These are phyloP conservation scores for Scheffersomyces stipitis DNA, from an alignment of 805 yeast genomes.

Conservation along the genomic window DNA sequence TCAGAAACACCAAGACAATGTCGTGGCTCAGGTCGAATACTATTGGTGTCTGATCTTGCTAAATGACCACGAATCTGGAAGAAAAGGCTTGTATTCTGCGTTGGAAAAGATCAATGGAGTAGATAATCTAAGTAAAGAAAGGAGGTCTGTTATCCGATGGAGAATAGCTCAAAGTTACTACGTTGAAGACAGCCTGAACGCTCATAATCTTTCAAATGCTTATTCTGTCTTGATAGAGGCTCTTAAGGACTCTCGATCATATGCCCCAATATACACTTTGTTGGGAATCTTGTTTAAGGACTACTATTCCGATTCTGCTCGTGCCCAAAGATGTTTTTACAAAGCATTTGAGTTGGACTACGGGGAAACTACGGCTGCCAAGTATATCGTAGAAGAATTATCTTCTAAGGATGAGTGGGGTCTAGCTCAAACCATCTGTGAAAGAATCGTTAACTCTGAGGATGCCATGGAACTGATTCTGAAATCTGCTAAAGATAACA, in stretches of 20 bases:
- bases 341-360: constrained; percentile 87
- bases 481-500: constrained; percentile 24
- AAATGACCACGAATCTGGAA: constrained; percentile 51
- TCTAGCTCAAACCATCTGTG: constrained; percentile 72
- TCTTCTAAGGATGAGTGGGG: constrained; percentile 76
- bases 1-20: constrained; percentile 48
- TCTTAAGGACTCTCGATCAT: constrained; percentile 59
- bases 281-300: constrained; percentile 73
- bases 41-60: constrained; percentile 75
- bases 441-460: constrained; percentile 64
- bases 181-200: constrained; percentile 19
- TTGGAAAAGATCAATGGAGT: constrained; percentile 46
- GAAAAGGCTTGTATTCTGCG: constrained; percentile 47
- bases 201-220: constrained; percentile 42
- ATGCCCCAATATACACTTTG: constrained; percentile 79
- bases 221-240: constrained; percentile 60
- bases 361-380: constrained; percentile 73
- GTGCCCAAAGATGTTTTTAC: constrained; percentile 84
- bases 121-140: constrained; percentile 52
- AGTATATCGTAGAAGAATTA: constrained; percentile 67
- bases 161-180: constrained; percentile 68
- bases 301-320: constrained; percentile 53
- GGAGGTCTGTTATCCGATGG: constrained; percentile 66
- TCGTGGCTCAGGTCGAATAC: constrained; percentile 62
- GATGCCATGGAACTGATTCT: constrained; percentile 50